Percentiles rank a stretch among this genome's conserved stretches.
These are phyloP conservation scores for Secale cereale DNA, from an alignment of 176 grass and related monocot genomes.

Conservation along the genomic window DNA sequence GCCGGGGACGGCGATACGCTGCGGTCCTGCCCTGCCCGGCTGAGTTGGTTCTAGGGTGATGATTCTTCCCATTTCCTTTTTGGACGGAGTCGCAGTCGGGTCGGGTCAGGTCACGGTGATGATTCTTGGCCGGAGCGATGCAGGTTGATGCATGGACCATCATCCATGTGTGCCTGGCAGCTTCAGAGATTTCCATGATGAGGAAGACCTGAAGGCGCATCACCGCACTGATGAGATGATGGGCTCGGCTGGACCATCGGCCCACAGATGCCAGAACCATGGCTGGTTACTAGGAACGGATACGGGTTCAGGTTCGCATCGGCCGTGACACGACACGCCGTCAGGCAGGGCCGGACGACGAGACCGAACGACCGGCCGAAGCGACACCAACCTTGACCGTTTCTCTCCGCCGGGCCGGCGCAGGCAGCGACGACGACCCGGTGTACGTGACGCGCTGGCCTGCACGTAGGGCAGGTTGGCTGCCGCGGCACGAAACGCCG, in stretches of 20 bases:
- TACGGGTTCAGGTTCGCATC: background rate
- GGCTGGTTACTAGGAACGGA: no score
- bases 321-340: background rate
- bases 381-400: background rate
- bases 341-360: background rate
- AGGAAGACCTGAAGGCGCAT: background rate
- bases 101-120: background rate
- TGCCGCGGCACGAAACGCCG: slow-evolving; percentile 1
- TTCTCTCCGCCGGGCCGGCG: background rate
- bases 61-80: background rate
- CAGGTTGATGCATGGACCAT: background rate
- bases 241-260: background rate
- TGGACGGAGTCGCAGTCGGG: background rate
- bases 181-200: slow-evolving; percentile 21
- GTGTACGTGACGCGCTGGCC: background rate
- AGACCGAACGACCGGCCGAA: background rate
- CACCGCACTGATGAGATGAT: no score
- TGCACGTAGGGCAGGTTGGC: background rate
- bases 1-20: no score
- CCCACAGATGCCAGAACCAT: no score
- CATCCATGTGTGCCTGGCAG: background rate
- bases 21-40: background rate
- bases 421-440: background rate
- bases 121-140: background rate
- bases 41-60: background rate